Base-by-base conservation (phyloP, 805 yeast genomes). In the Cyberlindnera amylophila region DNA sequence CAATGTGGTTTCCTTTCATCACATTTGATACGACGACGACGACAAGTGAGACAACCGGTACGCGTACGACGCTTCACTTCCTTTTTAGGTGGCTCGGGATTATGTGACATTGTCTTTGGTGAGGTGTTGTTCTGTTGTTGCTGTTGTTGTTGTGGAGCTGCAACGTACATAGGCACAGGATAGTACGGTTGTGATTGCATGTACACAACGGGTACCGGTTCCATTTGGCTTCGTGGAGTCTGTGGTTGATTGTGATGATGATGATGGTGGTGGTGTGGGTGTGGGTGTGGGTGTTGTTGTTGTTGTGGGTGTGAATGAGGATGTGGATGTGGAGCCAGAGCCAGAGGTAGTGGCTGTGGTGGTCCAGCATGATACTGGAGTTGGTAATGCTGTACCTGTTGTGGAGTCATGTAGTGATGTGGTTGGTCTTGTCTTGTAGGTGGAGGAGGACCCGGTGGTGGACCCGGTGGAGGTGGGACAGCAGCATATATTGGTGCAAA, bases 1-100 rank as follows among this genome's bases (percentile, higher is more conserved):
- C 60, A 55, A 8, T 34, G 36, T 15, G 58, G 58, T 31, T 54
- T 50, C n/a, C 47, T 37, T 32, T 55, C 60, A 37, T 55, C 60
- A 37, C 60, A 55, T 26, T 54, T 55, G 30, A 54, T 51, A 29
- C 55, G 39, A 39, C 60, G 47, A 35, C 48, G 51, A 18, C 58
- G 54, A 34, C 60, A 55, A 3, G 54, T 51, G 6, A 53, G 15
- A n/a, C 60, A 55, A 1, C 60, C 60, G 1, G 53, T 55, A 31
- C 50, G 41, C 2, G 48, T 54, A 36, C 53, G 49, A 35, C 48
- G 44, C 36, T 43, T 49, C 24, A 50, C 42, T 21, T 38, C 42
- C 36, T 39, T 50, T 40, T 39, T 49, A 5, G 39, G 19, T 21
- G 24, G 24, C 24, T 21, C 24, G 9, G 24, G 9, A 9, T 9